Base-by-base conservation (phyloP, 306 rosid genomes). In the Quercus agrifolia region DNA sequence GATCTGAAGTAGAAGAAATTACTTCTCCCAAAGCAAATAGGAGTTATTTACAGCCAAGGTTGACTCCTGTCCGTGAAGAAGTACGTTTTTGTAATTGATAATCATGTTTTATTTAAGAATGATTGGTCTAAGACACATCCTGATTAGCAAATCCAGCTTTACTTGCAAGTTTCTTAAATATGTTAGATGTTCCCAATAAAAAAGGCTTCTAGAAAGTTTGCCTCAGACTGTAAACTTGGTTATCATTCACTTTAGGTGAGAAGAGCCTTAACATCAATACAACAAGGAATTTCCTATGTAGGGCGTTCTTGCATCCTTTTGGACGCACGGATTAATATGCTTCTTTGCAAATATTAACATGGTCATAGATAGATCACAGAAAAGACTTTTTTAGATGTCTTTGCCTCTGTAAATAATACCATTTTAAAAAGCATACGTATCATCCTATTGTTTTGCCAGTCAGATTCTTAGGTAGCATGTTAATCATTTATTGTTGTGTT, bases 1-100 rank as follows among this genome's bases (percentile, higher is more conserved):
- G 98, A 77, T 90, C 98, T 33, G 98, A 94, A 87, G 93, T 88
- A 52, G 98, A 94, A 84, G 96, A 92, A 80, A 85, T 94, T 77
- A 83, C 89, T 31, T 92, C 98, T 62, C 94, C 94, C 41, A 92
- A 90, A 87, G 89, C 91, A 70, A 83, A 76, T 78, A 88, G 83
- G 78, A 88, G 74, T 86, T 89, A 79, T 78, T 71, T 30, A 73
- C 85, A 78, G 75, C 97, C 94, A 14, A 87, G 82, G 84, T 78
- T 94, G 87, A 92, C 96, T 83, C 96, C 98, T 56, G 97, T 92
- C 74, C 85, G 78, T 71, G 98, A 94, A 86, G 98, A 91, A 83
- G 97, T 90, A 82, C 87, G 98, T 85, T 57, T 46, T 63, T 83
- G 67, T 70, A 74, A 68, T 19, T 52, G 70, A 56, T 25, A 38